A percentile compares a stretch with the other conserved stretches of the same genome.
phyloP scores from a whole-genome alignment of 371 early-diverging fungal species.

The Actinomortierella wolfii region DNA sequence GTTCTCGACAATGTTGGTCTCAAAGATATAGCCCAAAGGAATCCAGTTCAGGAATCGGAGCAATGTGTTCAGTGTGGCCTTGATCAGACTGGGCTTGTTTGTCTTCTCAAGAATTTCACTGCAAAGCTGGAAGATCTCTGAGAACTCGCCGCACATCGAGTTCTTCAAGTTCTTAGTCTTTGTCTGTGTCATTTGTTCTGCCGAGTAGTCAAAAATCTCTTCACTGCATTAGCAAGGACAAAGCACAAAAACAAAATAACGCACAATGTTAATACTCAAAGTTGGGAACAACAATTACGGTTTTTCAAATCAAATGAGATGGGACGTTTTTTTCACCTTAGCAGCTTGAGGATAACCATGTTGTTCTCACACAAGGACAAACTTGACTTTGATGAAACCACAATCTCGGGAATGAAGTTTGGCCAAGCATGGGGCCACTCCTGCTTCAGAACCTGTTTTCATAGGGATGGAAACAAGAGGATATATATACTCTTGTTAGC shows the following conservation, averaged over 20 bases:
- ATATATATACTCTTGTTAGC: not conserved
- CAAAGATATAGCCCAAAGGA: constrained; percentile 96
- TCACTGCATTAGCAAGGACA: constrained; percentile 67
- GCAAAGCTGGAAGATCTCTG: constrained; percentile 95
- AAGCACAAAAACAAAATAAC: not conserved
- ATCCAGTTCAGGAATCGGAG: constrained; percentile 97
- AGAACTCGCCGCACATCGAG: constrained; percentile 96
- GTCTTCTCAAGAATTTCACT: constrained; percentile 94
- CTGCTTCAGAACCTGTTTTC: constrained; percentile 94
- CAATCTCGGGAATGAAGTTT: constrained; percentile 97
- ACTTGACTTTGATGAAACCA: constrained; percentile 90
- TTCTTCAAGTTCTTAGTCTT: constrained; percentile 91
- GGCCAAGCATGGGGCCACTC: constrained; percentile 99
- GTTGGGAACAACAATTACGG: not conserved
- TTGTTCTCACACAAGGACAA: constrained; percentile 98
- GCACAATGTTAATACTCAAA: not conserved
- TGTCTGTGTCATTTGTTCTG: constrained; percentile 96
- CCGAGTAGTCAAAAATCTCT: constrained; percentile 98
- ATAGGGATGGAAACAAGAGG: constrained; percentile 6
- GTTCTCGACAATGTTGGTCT: constrained; percentile 90
- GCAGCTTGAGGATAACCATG: constrained; percentile 96
- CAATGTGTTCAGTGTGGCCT: constrained; percentile 92
- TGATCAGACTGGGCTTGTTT: constrained; percentile 84
- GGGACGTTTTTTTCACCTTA: constrained; percentile 66
- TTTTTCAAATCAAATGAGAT: too few relatives aligned